Evolutionary conservation across 306 rosid genomes (phyloP).

Genomic region (Quercus agrifolia): DNA sequence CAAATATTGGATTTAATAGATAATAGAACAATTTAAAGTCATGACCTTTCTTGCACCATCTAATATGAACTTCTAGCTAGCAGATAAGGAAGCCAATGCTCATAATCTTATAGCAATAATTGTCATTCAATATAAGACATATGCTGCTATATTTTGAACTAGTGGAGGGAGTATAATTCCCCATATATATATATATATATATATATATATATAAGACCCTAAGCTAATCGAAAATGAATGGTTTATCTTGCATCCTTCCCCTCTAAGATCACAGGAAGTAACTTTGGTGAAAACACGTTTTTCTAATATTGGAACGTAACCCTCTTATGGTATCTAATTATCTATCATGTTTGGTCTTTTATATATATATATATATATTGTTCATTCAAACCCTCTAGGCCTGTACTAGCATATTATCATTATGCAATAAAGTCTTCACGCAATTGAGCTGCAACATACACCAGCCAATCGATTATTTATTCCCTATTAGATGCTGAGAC

Average conservation of each 20-base stretch:
- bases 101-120: not conserved
- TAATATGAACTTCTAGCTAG: not conserved
- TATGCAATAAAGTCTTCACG: not conserved
- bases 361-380: not conserved
- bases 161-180: not conserved
- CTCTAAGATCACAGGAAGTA: too few species aligned
- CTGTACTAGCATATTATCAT: not conserved
- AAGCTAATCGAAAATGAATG: not conserved
- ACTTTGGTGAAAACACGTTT: not conserved
- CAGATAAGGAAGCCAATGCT: not conserved
- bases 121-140: not conserved
- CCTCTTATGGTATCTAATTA: not conserved
- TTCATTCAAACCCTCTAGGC: not conserved
- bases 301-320: not conserved
- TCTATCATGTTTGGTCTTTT: not conserved
- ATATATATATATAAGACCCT: not conserved
- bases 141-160: not conserved
- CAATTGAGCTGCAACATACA: not conserved
- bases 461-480: not conserved
- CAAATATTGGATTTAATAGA: not conserved
- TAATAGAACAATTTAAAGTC: constrained; percentile 6
- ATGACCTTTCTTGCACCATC: constrained; percentile 18
- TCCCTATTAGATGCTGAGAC: not conserved
- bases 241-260: not conserved
- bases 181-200: not conserved